phyloP scores from a whole-genome alignment of 2,329 filamentous ascomycete genomes.

The Leptographium galeiforme region DNA sequence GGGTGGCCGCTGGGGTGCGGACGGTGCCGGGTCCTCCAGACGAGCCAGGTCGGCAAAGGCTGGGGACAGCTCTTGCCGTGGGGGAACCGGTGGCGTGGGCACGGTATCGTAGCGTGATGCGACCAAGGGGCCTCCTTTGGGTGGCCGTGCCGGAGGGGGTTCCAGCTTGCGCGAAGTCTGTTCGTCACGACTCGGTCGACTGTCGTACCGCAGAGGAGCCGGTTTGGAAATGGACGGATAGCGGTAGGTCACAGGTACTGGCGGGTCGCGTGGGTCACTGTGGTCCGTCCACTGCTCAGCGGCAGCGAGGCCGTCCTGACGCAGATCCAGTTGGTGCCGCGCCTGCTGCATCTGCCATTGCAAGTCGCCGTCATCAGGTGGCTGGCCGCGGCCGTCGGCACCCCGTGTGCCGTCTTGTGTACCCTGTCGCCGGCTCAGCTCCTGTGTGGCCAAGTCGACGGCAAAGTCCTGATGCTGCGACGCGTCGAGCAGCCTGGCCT shows the following conservation, averaged over 20 bases:
- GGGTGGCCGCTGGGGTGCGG: slow-evolving; percentile 17
- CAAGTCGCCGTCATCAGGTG: slow-evolving; percentile 14
- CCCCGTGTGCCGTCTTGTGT: slow-evolving; percentile 18
- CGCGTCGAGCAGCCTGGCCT: slow-evolving; percentile 51
- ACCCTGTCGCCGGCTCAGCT: slow-evolving; percentile 49
- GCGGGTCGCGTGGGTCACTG: slow-evolving; percentile 12
- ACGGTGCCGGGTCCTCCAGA: not conserved
- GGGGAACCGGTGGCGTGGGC: not conserved
- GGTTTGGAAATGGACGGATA: slow-evolving; percentile 46
- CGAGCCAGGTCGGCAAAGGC: not conserved
- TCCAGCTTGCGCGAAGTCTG: not conserved
- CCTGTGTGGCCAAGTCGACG: slow-evolving; percentile 59
- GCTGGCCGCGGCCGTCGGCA: too few species aligned
- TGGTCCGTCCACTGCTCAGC: slow-evolving; percentile 8
- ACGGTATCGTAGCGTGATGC: not conserved
- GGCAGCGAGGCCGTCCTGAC: slow-evolving; percentile 12
- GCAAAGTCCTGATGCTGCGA: slow-evolving; percentile 62
- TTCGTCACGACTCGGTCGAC: slow-evolving; percentile 17
- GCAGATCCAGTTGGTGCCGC: slow-evolving; percentile 30
- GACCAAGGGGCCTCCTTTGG: slow-evolving; percentile 19
- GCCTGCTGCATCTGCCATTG: slow-evolving; percentile 40
- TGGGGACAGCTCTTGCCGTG: not conserved
- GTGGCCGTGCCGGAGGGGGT: slow-evolving; percentile 16
- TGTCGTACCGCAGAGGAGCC: slow-evolving; percentile 31
- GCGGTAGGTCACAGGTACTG: slow-evolving; percentile 24